A percentile compares a stretch with the other conserved stretches of the same genome.
These are phyloP conservation scores for Beauveria bassiana DNA, from an alignment of 2,329 filamentous ascomycete genomes.

Conservation along the genomic window DNA sequence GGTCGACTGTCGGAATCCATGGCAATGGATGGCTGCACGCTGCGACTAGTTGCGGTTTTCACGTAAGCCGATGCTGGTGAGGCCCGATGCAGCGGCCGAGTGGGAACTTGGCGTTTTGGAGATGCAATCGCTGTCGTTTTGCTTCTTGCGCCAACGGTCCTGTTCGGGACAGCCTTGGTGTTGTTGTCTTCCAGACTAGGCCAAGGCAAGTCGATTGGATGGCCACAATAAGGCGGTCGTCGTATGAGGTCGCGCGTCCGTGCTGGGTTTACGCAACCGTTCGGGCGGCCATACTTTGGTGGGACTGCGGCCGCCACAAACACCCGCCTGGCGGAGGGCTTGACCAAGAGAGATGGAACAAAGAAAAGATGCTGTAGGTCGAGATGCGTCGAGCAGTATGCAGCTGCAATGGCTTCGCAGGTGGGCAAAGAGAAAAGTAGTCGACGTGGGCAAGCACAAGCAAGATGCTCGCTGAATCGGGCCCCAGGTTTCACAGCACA, in stretches of 20 bases:
- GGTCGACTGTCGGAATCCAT: conserved; percentile 4
- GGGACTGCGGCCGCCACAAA: conserved; percentile 9
- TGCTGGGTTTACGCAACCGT: conserved; percentile 4
- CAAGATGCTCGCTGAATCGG: background rate
- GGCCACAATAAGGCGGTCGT: background rate
- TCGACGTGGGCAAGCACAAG: background rate
- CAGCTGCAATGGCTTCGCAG: background rate
- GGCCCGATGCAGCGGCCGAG: conserved; percentile 6
- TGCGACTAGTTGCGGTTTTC: conserved; percentile 4
- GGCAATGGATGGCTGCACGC: conserved; percentile 5
- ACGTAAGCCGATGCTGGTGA: conserved; percentile 6
- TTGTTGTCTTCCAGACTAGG: conserved; percentile 2
- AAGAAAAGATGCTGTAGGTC: background rate
- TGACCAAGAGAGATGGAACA: background rate
- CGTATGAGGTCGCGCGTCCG: background rate
- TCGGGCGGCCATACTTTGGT: conserved; percentile 3
- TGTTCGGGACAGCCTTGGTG: background rate
- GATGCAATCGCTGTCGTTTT: background rate
- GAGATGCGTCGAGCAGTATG: background rate
- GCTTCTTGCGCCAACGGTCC: background rate
- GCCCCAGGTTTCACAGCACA: conserved; percentile 7
- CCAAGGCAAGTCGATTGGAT: background rate
- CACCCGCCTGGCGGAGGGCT: background rate
- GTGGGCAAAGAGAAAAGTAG: background rate
- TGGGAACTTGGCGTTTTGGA: conserved; percentile 6